phyloP scores from a whole-genome alignment of 208 protist genomes.

The Crithidia thermophila region DNA sequence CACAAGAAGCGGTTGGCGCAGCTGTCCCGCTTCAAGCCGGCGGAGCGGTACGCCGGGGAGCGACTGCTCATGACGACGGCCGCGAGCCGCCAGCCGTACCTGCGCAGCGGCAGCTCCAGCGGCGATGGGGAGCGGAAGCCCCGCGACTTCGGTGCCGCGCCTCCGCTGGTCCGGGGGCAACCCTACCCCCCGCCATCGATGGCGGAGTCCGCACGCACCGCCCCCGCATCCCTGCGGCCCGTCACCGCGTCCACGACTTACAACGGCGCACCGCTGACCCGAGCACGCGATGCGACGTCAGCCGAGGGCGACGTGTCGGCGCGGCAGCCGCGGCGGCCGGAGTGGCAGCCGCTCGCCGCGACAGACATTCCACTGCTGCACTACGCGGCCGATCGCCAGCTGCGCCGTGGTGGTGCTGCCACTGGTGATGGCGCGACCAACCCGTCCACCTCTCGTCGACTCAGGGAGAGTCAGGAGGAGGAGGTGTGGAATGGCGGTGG shows the following conservation, averaged over 20 bases:
- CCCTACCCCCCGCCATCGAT: conserved; percentile 32
- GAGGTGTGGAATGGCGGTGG: no score
- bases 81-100: not conserved
- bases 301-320: not conserved
- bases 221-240: conserved; percentile 38
- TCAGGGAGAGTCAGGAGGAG: no score
- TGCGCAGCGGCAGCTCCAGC: not conserved
- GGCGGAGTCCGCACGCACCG: conserved; percentile 29
- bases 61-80: conserved; percentile 32
- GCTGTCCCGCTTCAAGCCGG: conserved; percentile 49
- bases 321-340: conserved; percentile 16
- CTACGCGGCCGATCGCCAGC: conserved; percentile 51
- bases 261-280: conserved; percentile 13
- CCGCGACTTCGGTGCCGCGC: conserved; percentile 1
- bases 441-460: no score
- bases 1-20: conserved; percentile 46
- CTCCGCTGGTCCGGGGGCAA: conserved; percentile 43
- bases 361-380: conserved; percentile 58
- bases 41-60: conserved; percentile 56
- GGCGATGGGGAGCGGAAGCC: not conserved
- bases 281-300: not conserved
- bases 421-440: not conserved
- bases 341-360: conserved; percentile 62
- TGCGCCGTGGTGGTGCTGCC: conserved; percentile 31
- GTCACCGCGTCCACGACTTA: conserved; percentile 33